These are phyloP conservation scores for Daldinia grandis DNA, from an alignment of 495 filamentous ascomycete genomes.

Conservation along the genomic window DNA sequence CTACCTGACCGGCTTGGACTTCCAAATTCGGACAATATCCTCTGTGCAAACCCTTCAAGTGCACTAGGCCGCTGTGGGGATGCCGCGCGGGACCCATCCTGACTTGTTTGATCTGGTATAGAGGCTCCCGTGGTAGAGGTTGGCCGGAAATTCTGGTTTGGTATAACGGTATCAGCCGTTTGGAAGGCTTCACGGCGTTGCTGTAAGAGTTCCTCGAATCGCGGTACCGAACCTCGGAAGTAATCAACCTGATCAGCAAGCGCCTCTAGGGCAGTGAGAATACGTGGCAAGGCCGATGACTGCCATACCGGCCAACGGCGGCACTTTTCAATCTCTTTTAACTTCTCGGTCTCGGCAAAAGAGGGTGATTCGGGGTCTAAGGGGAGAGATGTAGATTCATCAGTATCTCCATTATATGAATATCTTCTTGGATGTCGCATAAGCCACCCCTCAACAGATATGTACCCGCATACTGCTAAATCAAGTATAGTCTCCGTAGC, in stretches of 20 bases:
- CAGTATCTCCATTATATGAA: conserved; percentile 56
- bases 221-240: conserved; percentile 73
- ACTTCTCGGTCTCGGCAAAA: conserved; percentile 53
- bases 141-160: conserved; percentile 39
- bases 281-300: conserved; percentile 54
- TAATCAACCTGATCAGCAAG: conserved; percentile 71
- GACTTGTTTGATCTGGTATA: conserved; percentile 42
- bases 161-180: conserved; percentile 56
- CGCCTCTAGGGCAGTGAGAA: conserved; percentile 59
- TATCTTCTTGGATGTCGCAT: conserved; percentile 74
- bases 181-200: conserved; percentile 75
- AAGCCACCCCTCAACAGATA: conserved; percentile 90
- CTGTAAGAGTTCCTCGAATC: conserved; percentile 79
- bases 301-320: conserved; percentile 61
- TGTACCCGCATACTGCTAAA: conserved; percentile 81
- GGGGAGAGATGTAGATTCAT: conserved; percentile 41
- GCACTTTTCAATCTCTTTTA: conserved; percentile 56
- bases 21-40: conserved; percentile 62
- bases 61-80: conserved; percentile 59
- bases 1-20: conserved; percentile 60
- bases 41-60: conserved; percentile 63
- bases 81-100: conserved; percentile 47
- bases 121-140: conserved; percentile 38
- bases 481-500: conserved; percentile 85
- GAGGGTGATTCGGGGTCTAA: conserved; percentile 46